phyloP scores from a whole-genome alignment of 768 basidiomycete species.

The Suillus plorans region DNA sequence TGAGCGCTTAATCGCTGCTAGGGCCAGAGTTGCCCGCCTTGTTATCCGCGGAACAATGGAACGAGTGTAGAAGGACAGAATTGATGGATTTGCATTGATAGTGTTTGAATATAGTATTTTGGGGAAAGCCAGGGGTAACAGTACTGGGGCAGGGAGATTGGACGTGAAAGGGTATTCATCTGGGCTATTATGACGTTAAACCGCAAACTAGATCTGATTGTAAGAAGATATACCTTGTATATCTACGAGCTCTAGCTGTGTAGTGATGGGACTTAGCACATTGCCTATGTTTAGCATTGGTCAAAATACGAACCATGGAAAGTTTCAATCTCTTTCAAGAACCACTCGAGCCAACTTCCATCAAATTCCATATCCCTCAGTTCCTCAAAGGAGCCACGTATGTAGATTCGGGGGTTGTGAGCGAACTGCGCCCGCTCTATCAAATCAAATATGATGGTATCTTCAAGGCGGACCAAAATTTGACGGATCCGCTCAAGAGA shows the following conservation, averaged over 20 bases:
- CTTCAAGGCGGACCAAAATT: slow-evolving; percentile 87
- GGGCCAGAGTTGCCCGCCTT: slow-evolving; percentile 60
- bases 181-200: slow-evolving; percentile 55
- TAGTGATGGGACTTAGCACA: slow-evolving; percentile 2
- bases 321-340: slow-evolving; percentile 89
- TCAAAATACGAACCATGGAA: slow-evolving; percentile 82
- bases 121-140: slow-evolving; percentile 73
- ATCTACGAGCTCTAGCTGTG: slow-evolving; percentile 89
- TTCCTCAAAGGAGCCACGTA: slow-evolving; percentile 75
- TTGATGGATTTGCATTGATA: slow-evolving; percentile 85
- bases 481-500: slow-evolving; percentile 87
- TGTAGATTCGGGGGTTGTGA: slow-evolving; percentile 88
- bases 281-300: slow-evolving; percentile 3
- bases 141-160: slow-evolving; percentile 78
- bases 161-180: slow-evolving; percentile 96
- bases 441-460: slow-evolving; percentile 97
- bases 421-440: slow-evolving; percentile 98
- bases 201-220: neutral
- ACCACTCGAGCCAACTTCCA: slow-evolving; percentile 97
- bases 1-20: slow-evolving; percentile 65
- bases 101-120: slow-evolving; percentile 74
- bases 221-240: slow-evolving; percentile 72
- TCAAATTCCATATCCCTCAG: slow-evolving; percentile 70
- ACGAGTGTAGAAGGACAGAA: slow-evolving; percentile 86
- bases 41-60: slow-evolving; percentile 91